Evolutionary conservation across 1,284 basidiomycete genomes (phyloP), one percentile per base, ranked within the genome.

Genomic region (Ceratobasidium sp.): DNA sequence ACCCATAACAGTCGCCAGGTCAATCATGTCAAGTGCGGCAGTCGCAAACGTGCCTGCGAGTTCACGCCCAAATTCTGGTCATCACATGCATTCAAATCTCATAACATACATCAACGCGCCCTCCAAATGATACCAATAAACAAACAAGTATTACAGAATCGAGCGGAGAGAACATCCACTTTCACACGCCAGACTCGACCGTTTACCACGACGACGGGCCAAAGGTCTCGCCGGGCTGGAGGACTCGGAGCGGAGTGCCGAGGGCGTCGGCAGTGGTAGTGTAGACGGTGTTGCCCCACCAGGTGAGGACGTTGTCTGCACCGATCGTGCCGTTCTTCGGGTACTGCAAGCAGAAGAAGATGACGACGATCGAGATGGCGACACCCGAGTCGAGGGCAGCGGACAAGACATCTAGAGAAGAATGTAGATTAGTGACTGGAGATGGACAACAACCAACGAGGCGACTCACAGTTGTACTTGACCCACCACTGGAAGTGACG

Each of bases 321-420:
- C 87, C 86, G 65, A 88, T 87, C 79, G 76, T 79, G 57, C 83
- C 83, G 73, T 84, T 82, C 74, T 85, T 86, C 32, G 88, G 86
- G 60, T 85, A 76, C 78, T 91, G 87, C 55, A 92, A 81, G 70
- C 62, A 80, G 83, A 91, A 92, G 82, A 90, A 91, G 72, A 90
- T 87, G 74, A 89, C 74, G 58, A 91, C 81, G 4, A 84, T 81
- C 16, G 84, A 80, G 32, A 89, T 77, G 0, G 88, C 88, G 14
- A 90, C 83, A 21, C 88, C 88, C 45, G 87, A 84, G 78, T 81
- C 86, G 74, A 89, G 78, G 1, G 85, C 87, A 9, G 87, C 86
- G 16, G 87, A 88, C 57, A 89, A 80, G 60, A 88, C 86, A 73
- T 86, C 82, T 82, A 39, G 2, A 57, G 46, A 28, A 58, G 52